Conservation (phyloP, 768 basidiomycete genomes). For the Boletus fagicola region DNA sequence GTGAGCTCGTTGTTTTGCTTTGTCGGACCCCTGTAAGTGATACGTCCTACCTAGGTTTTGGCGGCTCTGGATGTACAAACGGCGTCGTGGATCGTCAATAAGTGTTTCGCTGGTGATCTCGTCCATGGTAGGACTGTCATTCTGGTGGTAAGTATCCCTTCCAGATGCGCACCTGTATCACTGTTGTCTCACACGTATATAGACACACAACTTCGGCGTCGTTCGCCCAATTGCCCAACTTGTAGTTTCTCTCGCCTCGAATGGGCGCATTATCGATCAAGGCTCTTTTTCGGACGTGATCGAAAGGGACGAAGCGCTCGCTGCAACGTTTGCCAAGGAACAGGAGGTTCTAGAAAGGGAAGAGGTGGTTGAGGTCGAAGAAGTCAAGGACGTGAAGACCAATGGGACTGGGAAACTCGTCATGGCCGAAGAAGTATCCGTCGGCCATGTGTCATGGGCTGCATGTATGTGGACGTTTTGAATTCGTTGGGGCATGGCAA, state of each 20-base stretch:
- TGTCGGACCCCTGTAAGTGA: neutral
- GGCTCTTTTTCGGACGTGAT: neutral
- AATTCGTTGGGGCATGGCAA: neutral
- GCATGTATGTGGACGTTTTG: neutral
- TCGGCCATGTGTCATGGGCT: slow-evolving; percentile 1
- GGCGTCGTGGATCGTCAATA: slow-evolving; percentile 2
- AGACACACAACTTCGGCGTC: neutral
- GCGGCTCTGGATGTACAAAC: slow-evolving; percentile 3
- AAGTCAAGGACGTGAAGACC: neutral
- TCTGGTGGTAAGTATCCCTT: neutral
- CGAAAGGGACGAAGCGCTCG: neutral
- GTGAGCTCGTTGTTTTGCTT: neutral
- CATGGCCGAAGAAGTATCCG: neutral
- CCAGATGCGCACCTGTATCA: no score
- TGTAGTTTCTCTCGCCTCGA: neutral
- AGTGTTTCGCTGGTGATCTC: neutral
- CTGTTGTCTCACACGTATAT: neutral
- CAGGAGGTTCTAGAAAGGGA: neutral
- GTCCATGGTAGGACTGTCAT: slow-evolving; percentile 1
- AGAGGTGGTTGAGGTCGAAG: neutral
- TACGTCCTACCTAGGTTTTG: neutral
- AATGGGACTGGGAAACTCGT: neutral
- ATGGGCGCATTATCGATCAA: neutral
- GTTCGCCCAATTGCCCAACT: neutral
- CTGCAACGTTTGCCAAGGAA: neutral